Percentiles rank a stretch among this genome's conserved stretches.
These are phyloP conservation scores for Geotrichum klebahnii DNA, from an alignment of 1,139 yeast species.

Conservation along the genomic window DNA sequence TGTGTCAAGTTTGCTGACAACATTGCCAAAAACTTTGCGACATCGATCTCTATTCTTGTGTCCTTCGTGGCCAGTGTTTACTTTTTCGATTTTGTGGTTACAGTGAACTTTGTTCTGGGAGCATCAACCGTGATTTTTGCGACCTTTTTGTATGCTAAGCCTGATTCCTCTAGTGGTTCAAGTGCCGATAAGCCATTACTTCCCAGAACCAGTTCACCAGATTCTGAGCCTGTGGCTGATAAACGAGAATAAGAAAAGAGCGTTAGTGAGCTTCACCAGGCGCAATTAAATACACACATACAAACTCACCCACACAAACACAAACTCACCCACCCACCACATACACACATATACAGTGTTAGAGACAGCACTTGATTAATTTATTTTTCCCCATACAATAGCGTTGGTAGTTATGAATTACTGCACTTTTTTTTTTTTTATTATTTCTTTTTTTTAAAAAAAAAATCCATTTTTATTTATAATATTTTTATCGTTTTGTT, in stretches of 20 bases:
- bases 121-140: constrained; percentile 40
- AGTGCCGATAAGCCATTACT: constrained; percentile 12
- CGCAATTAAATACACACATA: no score
- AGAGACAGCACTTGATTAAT: no score
- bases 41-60: constrained; percentile 42
- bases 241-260: constrained; percentile 22
- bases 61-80: constrained; percentile 41
- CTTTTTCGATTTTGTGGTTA: constrained; percentile 39
- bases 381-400: no score
- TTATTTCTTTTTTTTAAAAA: no score
- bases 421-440: no score
- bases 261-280: no score
- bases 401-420: no score
- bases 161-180: constrained; percentile 4
- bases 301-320: no score
- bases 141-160: constrained; percentile 38
- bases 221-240: constrained; percentile 4
- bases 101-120: constrained; percentile 40
- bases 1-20: constrained; percentile 46
- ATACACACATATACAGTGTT: no score
- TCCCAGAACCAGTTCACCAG: constrained; percentile 12
- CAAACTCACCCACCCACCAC: no score
- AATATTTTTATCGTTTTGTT: no score
- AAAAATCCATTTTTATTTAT: no score
- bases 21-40: constrained; percentile 45